Conservation (phyloP, 768 basidiomycete genomes). For the Hypholoma fasciculare region DNA sequence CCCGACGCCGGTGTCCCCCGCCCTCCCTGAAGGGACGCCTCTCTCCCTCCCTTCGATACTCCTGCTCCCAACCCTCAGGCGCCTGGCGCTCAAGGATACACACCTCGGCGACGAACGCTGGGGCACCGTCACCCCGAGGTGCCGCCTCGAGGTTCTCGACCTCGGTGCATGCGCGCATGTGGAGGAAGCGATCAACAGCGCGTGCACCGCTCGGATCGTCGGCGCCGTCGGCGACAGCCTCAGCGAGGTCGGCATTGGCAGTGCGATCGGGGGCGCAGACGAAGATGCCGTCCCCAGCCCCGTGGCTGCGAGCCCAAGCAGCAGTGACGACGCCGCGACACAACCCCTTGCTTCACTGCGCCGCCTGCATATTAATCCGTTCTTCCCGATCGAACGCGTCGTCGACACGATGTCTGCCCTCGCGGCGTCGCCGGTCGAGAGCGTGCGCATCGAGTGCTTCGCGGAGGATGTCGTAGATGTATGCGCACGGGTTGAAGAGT, state of each 20-base stretch:
- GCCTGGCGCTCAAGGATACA: constrained; percentile 67
- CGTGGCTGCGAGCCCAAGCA: constrained; percentile 14
- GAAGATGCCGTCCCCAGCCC: neutral
- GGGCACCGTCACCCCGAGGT: constrained; percentile 50
- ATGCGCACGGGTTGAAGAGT: constrained; percentile 55
- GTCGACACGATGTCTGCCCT: constrained; percentile 60
- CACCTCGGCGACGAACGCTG: constrained; percentile 60
- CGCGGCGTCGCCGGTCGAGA: constrained; percentile 59
- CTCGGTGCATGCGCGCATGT: constrained; percentile 58
- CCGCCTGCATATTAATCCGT: constrained; percentile 59
- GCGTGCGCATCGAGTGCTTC: constrained; percentile 57
- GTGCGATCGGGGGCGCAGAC: constrained; percentile 26
- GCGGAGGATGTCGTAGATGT: constrained; percentile 65
- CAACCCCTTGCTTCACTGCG: constrained; percentile 50
- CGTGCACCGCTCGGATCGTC: constrained; percentile 62
- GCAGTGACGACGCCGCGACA: constrained; percentile 31
- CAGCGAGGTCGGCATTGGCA: constrained; percentile 43
- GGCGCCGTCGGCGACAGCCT: constrained; percentile 59
- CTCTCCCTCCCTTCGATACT: constrained; percentile 60
- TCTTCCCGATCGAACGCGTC: constrained; percentile 61
- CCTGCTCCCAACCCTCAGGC: constrained; percentile 57
- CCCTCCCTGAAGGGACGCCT: neutral
- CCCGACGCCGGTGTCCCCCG: constrained; percentile 23
- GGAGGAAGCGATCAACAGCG: constrained; percentile 49
- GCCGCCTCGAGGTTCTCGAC: constrained; percentile 56